A percentile compares a stretch with the other conserved stretches of the same genome.
These are phyloP conservation scores for Strobilomyces dryophilus DNA, from an alignment of 768 basidiomycete species.

Conservation along the genomic window DNA sequence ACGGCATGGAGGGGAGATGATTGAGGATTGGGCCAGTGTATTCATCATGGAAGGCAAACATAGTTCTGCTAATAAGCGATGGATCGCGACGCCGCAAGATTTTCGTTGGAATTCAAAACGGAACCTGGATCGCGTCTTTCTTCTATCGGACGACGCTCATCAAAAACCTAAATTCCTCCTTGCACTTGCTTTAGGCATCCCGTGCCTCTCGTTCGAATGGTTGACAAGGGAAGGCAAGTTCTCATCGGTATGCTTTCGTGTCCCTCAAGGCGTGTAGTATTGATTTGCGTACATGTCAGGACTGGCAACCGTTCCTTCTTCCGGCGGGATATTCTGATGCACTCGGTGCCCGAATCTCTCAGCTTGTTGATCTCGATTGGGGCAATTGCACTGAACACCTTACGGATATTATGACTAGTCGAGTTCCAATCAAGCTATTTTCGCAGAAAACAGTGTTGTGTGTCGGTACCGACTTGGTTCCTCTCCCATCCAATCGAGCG, in stretches of 20 bases:
- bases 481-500: constrained; percentile 29
- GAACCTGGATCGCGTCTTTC: constrained; percentile 46
- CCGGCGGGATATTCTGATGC: constrained; percentile 44
- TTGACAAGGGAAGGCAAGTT: constrained; percentile 29
- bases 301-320: constrained; percentile 63
- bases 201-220: constrained; percentile 66
- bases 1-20: constrained; percentile 48
- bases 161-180: constrained; percentile 78
- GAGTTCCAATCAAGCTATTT: constrained; percentile 56
- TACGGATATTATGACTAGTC: constrained; percentile 54
- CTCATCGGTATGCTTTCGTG: constrained; percentile 19
- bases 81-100: constrained; percentile 48
- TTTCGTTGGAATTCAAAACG: constrained; percentile 42
- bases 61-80: constrained; percentile 42
- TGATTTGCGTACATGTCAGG: constrained; percentile 27
- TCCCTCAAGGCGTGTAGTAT: constrained; percentile 3
- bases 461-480: constrained; percentile 53
- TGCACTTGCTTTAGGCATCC: constrained; percentile 82
- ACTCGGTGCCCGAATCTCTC: constrained; percentile 40
- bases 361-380: constrained; percentile 48
- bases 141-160: constrained; percentile 60
- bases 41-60: constrained; percentile 53
- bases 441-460: constrained; percentile 53
- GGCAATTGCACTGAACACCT: constrained; percentile 49
- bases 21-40: constrained; percentile 60